Conservation (phyloP, 1,284 basidiomycete genomes). For the Boletellus deceptivus region DNA sequence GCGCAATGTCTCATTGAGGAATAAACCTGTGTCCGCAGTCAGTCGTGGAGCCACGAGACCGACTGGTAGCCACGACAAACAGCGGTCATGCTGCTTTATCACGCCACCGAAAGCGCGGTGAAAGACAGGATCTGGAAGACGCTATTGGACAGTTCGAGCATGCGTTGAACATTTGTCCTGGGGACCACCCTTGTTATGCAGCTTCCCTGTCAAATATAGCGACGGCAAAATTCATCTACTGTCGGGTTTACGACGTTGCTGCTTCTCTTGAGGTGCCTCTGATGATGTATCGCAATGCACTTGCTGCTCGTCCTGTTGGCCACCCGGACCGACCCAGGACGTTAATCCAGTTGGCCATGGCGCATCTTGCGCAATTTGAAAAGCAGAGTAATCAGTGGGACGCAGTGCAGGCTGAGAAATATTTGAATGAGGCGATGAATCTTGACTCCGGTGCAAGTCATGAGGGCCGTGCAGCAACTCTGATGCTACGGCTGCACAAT, state of each 20-base stretch:
- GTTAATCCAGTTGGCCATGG: not conserved
- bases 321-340: not conserved
- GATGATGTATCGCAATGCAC: not conserved
- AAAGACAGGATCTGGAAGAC: not conserved
- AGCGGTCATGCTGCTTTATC: not conserved
- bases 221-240: not conserved
- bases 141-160: conserved; percentile 2
- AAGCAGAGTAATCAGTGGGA: not conserved
- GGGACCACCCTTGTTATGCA: conserved; percentile 6
- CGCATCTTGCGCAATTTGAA: not conserved
- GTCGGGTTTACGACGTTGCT: not conserved
- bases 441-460: not conserved
- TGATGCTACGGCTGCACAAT: not conserved
- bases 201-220: conserved; percentile 8
- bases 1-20: not conserved
- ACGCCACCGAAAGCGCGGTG: not conserved
- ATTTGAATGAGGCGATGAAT: not conserved
- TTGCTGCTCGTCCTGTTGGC: not conserved
- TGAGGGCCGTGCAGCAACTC: not conserved
- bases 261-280: not conserved
- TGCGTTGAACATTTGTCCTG: conserved; percentile 7
- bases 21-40: not conserved
- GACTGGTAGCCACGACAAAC: conserved; percentile 1
- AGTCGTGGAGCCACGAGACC: no score
- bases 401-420: not conserved